Percentiles rank a stretch among this genome's conserved stretches.
Evolutionary conservation across 371 early-diverging fungal genomes (phyloP).

Genomic region (Mortierella sp.): DNA sequence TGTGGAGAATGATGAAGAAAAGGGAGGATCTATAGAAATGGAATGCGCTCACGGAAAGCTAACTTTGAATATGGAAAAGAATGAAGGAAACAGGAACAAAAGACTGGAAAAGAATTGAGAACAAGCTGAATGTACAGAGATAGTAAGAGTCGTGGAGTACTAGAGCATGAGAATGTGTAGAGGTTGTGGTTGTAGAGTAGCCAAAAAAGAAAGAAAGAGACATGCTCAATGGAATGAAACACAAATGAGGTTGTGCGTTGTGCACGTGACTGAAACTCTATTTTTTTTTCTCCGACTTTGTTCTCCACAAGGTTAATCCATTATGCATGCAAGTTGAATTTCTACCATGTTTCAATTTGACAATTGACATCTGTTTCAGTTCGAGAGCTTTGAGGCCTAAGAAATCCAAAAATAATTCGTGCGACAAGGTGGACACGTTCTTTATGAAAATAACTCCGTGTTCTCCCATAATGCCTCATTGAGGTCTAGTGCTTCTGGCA

Average conservation of each 20-base stretch:
- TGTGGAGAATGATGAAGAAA: conserved; percentile 1
- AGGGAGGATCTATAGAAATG: background rate
- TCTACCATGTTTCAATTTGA: no score
- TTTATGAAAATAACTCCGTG: conserved; percentile 33
- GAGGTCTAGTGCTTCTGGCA: conserved; percentile 46
- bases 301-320: background rate
- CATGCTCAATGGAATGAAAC: background rate
- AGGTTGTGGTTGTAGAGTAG: no score
- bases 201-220: background rate
- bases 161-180: no score
- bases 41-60: background rate
- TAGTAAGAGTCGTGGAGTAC: no score
- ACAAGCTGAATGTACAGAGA: no score
- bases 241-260: no score
- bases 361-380: no score
- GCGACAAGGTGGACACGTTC: background rate
- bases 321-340: no score
- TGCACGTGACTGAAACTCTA: background rate
- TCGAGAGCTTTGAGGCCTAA: no score
- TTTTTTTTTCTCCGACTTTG: background rate
- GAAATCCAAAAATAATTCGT: no score
- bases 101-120: background rate
- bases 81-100: background rate
- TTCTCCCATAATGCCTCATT: conserved; percentile 43
- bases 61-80: no score